These are phyloP conservation scores for Setaria italica DNA, from an alignment of 202 grass and related monocot genomes.

Conservation along the genomic window DNA sequence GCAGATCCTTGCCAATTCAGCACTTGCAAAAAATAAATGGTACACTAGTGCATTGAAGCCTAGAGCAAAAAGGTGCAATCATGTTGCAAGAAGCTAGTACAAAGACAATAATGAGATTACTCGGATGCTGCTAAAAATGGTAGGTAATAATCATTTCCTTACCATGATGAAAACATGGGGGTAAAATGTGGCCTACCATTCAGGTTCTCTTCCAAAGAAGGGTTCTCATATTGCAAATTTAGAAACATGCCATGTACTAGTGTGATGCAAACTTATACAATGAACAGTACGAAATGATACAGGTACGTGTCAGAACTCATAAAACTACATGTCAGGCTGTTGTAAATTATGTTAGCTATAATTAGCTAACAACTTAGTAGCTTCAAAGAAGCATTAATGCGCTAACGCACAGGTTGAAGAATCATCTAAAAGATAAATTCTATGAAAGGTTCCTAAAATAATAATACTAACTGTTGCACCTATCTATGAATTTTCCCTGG, in stretches of 20 bases:
- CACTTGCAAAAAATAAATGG: background rate
- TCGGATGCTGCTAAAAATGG: background rate
- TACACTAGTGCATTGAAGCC: background rate
- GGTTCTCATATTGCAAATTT: background rate
- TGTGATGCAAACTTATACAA: constrained; percentile 5
- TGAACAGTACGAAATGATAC: constrained; percentile 34
- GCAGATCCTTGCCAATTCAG: constrained; percentile 4
- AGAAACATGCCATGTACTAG: background rate
- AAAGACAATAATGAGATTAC: constrained; percentile 22
- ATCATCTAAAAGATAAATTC: constrained; percentile 4
- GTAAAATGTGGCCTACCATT: constrained; percentile 17
- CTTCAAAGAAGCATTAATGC: constrained; percentile 15
- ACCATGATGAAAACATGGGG: constrained; percentile 7
- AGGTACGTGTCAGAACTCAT: constrained; percentile 6
- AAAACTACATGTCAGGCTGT: constrained; percentile 3
- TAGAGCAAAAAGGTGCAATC: constrained; percentile 20
- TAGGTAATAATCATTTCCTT: background rate
- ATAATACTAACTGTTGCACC: background rate
- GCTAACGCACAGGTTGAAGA: constrained; percentile 21
- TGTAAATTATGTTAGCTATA: background rate
- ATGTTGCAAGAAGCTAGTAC: constrained; percentile 1
- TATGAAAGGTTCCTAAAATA: background rate
- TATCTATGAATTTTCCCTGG: constrained; percentile 6
- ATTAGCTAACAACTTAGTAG: constrained; percentile 12
- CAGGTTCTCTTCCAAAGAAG: constrained; percentile 4